These are phyloP conservation scores for Nicotiana paniculata DNA, from an alignment of 257 asterid genomes.

Conservation along the genomic window DNA sequence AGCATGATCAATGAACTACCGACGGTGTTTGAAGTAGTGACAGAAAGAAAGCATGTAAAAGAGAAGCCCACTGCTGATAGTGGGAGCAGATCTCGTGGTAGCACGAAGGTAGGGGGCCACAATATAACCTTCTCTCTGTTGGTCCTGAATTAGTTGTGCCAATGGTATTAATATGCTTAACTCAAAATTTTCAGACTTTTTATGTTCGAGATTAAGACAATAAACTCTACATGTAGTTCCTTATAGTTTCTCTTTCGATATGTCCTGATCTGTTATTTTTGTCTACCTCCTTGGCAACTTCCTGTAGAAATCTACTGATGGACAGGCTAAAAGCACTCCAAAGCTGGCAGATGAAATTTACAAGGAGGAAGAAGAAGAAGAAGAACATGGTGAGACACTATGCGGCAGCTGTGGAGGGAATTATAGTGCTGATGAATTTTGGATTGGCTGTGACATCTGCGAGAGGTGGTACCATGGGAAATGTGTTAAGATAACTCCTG, in stretches of 20 bases:
- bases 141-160: background rate
- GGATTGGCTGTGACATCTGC: conserved; percentile 91
- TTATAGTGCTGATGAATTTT: conserved; percentile 78
- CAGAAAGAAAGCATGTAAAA: conserved; percentile 68
- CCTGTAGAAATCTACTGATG: conserved; percentile 56
- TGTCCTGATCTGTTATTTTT: background rate
- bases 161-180: background rate
- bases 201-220: background rate
- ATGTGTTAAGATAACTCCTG: conserved; percentile 90
- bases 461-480: conserved; percentile 90
- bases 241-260: background rate
- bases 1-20: conserved; percentile 82
- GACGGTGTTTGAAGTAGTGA: conserved; percentile 76
- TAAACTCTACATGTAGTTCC: background rate
- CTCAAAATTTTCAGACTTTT: background rate
- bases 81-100: conserved; percentile 86
- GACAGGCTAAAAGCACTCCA: conserved; percentile 59
- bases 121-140: background rate
- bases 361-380: conserved; percentile 46
- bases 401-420: conserved; percentile 89
- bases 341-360: conserved; percentile 56
- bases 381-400: conserved; percentile 82
- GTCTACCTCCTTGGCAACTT: background rate
- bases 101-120: conserved; percentile 52
- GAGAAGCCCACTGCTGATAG: conserved; percentile 86